Base-by-base conservation (phyloP, 345 rosid genomes). In the Salix suchowensis region DNA sequence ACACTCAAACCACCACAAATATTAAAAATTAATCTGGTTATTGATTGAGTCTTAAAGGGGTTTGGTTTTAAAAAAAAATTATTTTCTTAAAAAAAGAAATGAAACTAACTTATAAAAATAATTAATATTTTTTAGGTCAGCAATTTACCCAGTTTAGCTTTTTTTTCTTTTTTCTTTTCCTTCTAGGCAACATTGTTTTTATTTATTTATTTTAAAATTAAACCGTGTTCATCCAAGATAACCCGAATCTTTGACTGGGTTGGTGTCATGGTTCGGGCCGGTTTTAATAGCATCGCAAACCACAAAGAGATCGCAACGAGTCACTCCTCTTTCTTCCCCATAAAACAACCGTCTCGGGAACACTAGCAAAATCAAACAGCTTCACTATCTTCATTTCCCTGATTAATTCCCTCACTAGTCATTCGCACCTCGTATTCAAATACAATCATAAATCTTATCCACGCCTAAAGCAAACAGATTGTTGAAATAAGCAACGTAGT, bases 401-500 rank as follows among this genome's bases (percentile, higher is more conserved):
- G 24, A 23, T 10, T 58, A 58, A 10, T 58, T n/a, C n/a, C 62
- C 11, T 58, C 1, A 8, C 62, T 58, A n/a, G 23, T 58, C 10
- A n/a, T 58, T 58, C 62, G 4, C 5, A n/a, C 26, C 14, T 58
- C 28, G 62, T 44, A 13, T 44, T 13, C 16, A 11, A 3, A 44
- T 13, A 44, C 50, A 44, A 44, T 44, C 4, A 12, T 44, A 58
- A 58, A 58, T 58, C 28, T n/a, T 58, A 58, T n/a, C 28, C 62
- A 58, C 23, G 12, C 62, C 62, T n/a, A 9, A 9, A 58, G 62
- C 62, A 58, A n/a, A 58, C 5, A n/a, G 62, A 58, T 58, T 9
- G 62, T 58, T 44, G 62, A n/a, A 23, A 58, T 9, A 58, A 66
- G 32, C 65, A 32, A 36, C 65, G 54, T 78, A 36, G 84, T 52